These are phyloP conservation scores for Lactarius sp. DNA, from an alignment of 768 basidiomycete genomes.

Conservation along the genomic window DNA sequence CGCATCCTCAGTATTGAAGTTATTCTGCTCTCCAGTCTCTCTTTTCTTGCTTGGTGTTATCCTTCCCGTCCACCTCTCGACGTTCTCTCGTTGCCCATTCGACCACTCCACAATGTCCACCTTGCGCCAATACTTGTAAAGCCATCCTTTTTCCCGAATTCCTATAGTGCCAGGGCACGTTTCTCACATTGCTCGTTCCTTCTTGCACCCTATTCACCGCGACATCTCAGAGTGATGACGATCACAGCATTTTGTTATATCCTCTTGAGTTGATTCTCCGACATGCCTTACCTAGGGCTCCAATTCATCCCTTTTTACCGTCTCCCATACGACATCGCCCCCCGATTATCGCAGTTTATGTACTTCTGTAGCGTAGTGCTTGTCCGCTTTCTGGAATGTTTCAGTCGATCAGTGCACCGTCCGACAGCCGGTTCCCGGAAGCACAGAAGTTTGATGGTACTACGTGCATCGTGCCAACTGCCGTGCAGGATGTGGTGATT, in stretches of 20 bases:
- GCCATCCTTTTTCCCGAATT: neutral
- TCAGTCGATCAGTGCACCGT: constrained; percentile 9
- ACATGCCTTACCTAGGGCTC: constrained; percentile 9
- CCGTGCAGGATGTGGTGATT: constrained; percentile 6
- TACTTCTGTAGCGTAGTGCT: constrained; percentile 35
- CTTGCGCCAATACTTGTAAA: constrained; percentile 9
- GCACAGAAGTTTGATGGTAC: neutral
- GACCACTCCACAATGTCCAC: neutral
- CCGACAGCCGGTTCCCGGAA: constrained; percentile 1
- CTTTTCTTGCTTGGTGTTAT: constrained; percentile 15
- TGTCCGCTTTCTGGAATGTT: constrained; percentile 24
- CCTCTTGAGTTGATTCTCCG: constrained; percentile 21
- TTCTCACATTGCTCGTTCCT: constrained; percentile 19
- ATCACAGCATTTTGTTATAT: constrained; percentile 1
- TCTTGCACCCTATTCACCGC: constrained; percentile 27
- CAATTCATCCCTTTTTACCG: constrained; percentile 1
- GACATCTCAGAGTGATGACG: constrained; percentile 26
- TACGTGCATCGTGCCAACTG: neutral
- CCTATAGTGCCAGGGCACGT: constrained; percentile 10
- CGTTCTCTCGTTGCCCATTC: neutral
- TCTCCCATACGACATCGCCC: constrained; percentile 25
- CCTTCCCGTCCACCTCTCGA: neutral
- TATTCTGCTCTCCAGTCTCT: constrained; percentile 14
- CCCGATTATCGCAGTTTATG: constrained; percentile 27
- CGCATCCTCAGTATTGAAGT: constrained; percentile 17